These are phyloP conservation scores for Cordyceps sp. DNA, from an alignment of 2,329 filamentous ascomycete species.

Conservation along the genomic window DNA sequence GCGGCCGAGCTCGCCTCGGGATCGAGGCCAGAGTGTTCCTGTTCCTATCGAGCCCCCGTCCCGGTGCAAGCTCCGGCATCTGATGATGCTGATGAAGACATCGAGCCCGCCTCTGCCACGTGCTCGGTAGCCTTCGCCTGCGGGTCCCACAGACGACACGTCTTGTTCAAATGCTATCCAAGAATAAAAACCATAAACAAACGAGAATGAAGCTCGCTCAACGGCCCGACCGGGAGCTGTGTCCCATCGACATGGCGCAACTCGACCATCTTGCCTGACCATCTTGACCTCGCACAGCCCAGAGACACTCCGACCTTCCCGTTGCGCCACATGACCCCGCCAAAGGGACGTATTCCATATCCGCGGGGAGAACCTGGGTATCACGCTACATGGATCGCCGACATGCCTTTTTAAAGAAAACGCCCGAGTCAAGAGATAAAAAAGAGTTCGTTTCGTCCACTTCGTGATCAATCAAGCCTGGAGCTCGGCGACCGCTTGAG, in stretches of 20 bases:
- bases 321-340: slow-evolving; percentile 4
- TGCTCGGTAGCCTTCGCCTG: no score
- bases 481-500: slow-evolving; percentile 49
- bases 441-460: slow-evolving; percentile 7
- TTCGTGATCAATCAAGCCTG: slow-evolving; percentile 26
- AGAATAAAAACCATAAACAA: no score
- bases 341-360: slow-evolving; percentile 9
- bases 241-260: not conserved
- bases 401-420: slow-evolving; percentile 11
- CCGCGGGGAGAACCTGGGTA: slow-evolving; percentile 15
- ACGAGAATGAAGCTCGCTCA: no score
- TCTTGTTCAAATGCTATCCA: no score
- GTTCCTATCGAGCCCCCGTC: no score
- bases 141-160: no score
- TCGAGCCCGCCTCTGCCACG: no score
- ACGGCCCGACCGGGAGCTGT: not conserved
- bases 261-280: not conserved
- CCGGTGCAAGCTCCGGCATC: no score
- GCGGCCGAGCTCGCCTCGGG: no score
- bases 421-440: slow-evolving; percentile 12
- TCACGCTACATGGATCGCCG: slow-evolving; percentile 13
- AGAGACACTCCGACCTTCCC: slow-evolving; percentile 3
- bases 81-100: no score
- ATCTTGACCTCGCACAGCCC: not conserved
- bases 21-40: no score